Conservation (phyloP, 2,329 filamentous ascomycete species). For the Pseudocercospora fijiensis region DNA sequence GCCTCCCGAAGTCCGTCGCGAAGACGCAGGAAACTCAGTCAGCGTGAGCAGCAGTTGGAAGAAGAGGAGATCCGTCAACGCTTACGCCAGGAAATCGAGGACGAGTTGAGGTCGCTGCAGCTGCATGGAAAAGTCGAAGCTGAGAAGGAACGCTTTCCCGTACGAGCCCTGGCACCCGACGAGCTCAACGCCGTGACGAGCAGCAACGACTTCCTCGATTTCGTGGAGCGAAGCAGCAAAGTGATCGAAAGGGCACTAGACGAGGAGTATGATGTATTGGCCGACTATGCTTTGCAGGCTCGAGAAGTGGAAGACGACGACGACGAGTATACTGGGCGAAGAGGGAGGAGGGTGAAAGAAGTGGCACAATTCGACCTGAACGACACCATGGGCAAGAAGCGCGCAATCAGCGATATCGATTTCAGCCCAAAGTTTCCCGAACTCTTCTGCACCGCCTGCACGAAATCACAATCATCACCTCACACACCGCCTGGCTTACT, state of each 20-base stretch:
- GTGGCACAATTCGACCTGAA: slow-evolving; percentile 76
- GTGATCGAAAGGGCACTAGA: slow-evolving; percentile 94
- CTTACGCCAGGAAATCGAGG: slow-evolving; percentile 84
- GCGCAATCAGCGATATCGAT: slow-evolving; percentile 94
- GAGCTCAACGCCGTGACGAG: slow-evolving; percentile 87
- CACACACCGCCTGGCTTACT: slow-evolving; percentile 89
- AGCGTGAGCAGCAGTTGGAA: slow-evolving; percentile 69
- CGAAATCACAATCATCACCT: slow-evolving; percentile 67
- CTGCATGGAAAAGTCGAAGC: slow-evolving; percentile 47
- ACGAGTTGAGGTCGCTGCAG: slow-evolving; percentile 76
- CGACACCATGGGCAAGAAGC: slow-evolving; percentile 95
- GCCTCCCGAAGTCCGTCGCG: slow-evolving; percentile 52
- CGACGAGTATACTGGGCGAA: slow-evolving; percentile 68
- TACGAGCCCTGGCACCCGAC: slow-evolving; percentile 75
- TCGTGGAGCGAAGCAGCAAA: slow-evolving; percentile 92
- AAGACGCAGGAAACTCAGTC: slow-evolving; percentile 69
- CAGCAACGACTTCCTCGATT: slow-evolving; percentile 90
- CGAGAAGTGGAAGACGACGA: slow-evolving; percentile 76
- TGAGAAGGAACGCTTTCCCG: slow-evolving; percentile 54
- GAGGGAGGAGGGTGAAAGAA: slow-evolving; percentile 76
- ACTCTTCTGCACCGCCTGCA: slow-evolving; percentile 89
- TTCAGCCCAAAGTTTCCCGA: slow-evolving; percentile 93
- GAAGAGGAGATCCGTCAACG: slow-evolving; percentile 88
- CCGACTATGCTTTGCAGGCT: slow-evolving; percentile 85
- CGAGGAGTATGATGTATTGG: slow-evolving; percentile 92